Evolutionary conservation across 2,329 filamentous ascomycete species (phyloP).

Genomic region (Fusarium mundagurra): DNA sequence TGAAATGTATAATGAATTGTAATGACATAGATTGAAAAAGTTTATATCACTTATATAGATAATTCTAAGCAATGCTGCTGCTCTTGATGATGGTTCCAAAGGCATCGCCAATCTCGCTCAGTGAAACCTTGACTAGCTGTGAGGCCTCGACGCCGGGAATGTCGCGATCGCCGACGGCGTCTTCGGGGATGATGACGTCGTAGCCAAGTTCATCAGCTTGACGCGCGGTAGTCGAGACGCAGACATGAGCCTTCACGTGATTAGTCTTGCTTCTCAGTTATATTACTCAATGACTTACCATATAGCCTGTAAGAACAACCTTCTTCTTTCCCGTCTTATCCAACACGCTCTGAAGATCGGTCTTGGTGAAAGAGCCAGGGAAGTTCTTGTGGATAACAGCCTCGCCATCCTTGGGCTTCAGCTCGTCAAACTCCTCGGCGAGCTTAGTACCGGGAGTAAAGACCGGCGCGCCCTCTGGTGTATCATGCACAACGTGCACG

Average conservation of each 20-base stretch:
- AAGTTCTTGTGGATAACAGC: slow-evolving; percentile 67
- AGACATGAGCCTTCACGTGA: slow-evolving; percentile 65
- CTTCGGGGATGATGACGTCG: slow-evolving; percentile 69
- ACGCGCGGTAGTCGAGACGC: slow-evolving; percentile 71
- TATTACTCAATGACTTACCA: slow-evolving; percentile 50
- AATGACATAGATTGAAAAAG: neutral
- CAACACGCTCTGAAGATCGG: slow-evolving; percentile 64
- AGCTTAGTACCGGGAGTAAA: slow-evolving; percentile 71
- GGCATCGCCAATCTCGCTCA: slow-evolving; percentile 70
- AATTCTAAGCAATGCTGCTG: slow-evolving; percentile 39
- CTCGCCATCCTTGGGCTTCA: slow-evolving; percentile 64
- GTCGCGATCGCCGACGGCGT: slow-evolving; percentile 72
- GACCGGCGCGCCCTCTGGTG: slow-evolving; percentile 69
- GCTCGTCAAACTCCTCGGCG: slow-evolving; percentile 68
- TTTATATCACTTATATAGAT: too few relatives aligned
- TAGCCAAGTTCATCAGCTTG: slow-evolving; percentile 69
- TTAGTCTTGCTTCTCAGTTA: neutral
- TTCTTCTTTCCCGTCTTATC: slow-evolving; percentile 62
- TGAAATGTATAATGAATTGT: neutral
- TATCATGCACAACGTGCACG: slow-evolving; percentile 70
- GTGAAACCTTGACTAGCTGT: slow-evolving; percentile 59
- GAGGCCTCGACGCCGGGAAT: slow-evolving; percentile 69
- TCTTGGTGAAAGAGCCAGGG: slow-evolving; percentile 69
- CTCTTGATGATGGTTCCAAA: slow-evolving; percentile 68
- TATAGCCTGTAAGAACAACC: slow-evolving; percentile 69